Base-by-base conservation (phyloP, 768 basidiomycete species). In the Amanita pallidorosea region DNA sequence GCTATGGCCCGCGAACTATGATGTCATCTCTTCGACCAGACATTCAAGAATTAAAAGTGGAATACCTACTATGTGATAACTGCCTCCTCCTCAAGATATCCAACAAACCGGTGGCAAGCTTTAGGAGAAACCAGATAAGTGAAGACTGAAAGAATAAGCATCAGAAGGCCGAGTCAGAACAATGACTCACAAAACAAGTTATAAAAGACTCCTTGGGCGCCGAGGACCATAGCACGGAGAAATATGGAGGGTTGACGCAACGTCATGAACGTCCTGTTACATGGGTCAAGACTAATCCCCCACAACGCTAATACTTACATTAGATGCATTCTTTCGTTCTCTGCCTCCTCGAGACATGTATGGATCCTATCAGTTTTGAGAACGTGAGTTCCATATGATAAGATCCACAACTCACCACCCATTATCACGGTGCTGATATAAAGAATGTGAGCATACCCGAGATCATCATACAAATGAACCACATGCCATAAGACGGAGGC, bases 311-410 rank as follows among this genome's bases (percentile, higher is more conserved):
- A 22, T 23, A 63, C 77, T 60, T 53, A 88, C 86, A 94, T 87
- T 47, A 94, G 73, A 65, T 95, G 92, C 89, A 96, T 95, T 33
- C 95, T 74, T 69, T 99, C 95, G 63, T 98, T 98, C 62, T 98
- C 92, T 11, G 93, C 92, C 69, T 96, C 95, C 62, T 92, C 86
- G 15, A 96, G 70, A 40, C 91, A 78, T 5, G 91, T 94, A 63
- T 93, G 89, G 56, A 96, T 96, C 92, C 92, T 93, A 74, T 23
- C 80, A 77, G 53, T 76, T 27, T 38, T 6, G 53, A 17, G 55
- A 45, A 6, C 7, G 36, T 25, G 11, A 33, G 20, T 50, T 49
- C 22, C 18, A 52, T 20, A 3, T 20, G 36, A 23, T 35, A 17
- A 38, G n/a, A 41, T 54, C n/a, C 17, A n/a, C 7, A 17, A 27